Base-by-base conservation (phyloP, 1,284 basidiomycete species). In the Malassezia equina region DNA sequence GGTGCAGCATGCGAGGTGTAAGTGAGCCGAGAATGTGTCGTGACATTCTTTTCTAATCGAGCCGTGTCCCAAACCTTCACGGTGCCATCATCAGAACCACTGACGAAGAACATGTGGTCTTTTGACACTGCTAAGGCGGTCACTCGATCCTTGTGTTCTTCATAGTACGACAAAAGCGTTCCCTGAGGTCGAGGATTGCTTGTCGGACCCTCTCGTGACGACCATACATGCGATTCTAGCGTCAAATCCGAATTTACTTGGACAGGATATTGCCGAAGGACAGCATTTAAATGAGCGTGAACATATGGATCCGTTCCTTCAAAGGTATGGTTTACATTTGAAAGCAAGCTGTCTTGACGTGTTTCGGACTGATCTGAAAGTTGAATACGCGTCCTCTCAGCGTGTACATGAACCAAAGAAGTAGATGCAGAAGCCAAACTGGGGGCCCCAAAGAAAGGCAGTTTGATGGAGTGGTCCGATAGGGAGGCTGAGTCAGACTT, bases 21-120 rank as follows among this genome's bases (percentile, higher is more conserved):
- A 3, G 75, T 76, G 15, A 73, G 73, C 24, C 77, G 52, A 12
- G 77, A 76, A 31, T 67, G 69, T 39, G 75, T 75, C 6, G 80
- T 78, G 1, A 81, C 85, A 64, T 85, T 88, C 59, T 86, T 81
- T 66, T 88, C 87, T 32, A 89, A 75, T 8, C 85, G 79, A 6
- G 84, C 82, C 0, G 85, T 82, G 67, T 89, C 87, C 87, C 86
- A 89, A 6, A 88, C 79, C 69, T 87, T 86, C 59, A 91, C 81
- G 0, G 83, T 85, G 61, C 84, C 84, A 69, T 94, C 90, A 61
- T 86, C 83, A 1, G 89, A 91, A 0, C 84, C 82, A 0, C 90
- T 86, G 1, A 89, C 85, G 66, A 98, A 96, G 79, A 95, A 99
- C 61, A 84, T 77, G 61, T 94, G 89, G 71, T 98, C 94, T 0